phyloP scores from a whole-genome alignment of 139 green algal genomes.

The Micractinium sp. region DNA sequence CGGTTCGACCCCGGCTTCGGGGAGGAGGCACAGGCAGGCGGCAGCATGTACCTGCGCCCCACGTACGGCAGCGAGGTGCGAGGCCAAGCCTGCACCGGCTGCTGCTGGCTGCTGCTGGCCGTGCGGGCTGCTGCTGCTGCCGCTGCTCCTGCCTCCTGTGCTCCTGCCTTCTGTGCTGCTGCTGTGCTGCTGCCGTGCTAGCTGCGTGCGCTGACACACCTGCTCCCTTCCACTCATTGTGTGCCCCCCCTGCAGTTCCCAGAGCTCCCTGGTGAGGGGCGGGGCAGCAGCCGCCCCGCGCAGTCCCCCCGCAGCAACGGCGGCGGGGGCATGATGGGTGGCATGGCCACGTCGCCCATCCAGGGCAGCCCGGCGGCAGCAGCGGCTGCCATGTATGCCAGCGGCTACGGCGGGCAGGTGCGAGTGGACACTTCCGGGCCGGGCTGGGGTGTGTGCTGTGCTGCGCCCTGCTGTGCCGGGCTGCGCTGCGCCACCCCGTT shows the following conservation, averaged over 20 bases:
- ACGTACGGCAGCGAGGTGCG: slow-evolving; percentile 46
- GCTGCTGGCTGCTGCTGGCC: not conserved
- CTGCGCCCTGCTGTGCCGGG: not conserved
- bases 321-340: slow-evolving; percentile 11
- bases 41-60: slow-evolving; percentile 39
- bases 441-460: not conserved
- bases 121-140: not conserved
- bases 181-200: not conserved
- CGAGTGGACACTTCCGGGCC: not conserved
- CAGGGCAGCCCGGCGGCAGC: slow-evolving; percentile 15
- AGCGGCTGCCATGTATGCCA: slow-evolving; percentile 12
- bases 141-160: not conserved
- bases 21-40: slow-evolving; percentile 21
- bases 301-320: slow-evolving; percentile 27
- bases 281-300: not conserved
- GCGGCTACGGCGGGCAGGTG: slow-evolving; percentile 16
- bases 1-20: slow-evolving; percentile 49
- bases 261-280: slow-evolving; percentile 32
- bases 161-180: not conserved
- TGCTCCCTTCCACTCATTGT: not conserved
- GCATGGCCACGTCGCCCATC: not conserved
- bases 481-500: not conserved
- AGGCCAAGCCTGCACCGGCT: not conserved
- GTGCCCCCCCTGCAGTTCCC: slow-evolving; percentile 38
- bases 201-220: too few relatives aligned